A percentile compares a stretch with the other conserved stretches of the same genome.
These are phyloP conservation scores for Tranzscheliella williamsii DNA, from an alignment of 1,284 basidiomycete genomes.

Conservation along the genomic window DNA sequence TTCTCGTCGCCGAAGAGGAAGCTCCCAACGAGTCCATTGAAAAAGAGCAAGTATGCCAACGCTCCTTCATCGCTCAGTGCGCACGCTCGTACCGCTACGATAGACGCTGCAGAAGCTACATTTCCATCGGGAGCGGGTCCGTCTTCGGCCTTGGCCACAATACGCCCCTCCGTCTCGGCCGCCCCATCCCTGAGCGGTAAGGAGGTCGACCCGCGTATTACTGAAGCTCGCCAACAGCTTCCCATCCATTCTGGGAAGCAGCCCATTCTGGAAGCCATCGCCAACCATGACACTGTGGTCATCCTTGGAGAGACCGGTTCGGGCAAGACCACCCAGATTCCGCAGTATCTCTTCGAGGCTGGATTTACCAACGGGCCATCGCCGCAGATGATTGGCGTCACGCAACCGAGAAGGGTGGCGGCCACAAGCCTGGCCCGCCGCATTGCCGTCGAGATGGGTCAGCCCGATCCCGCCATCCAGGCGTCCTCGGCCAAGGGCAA, in stretches of 20 bases:
- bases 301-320: constrained; percentile 95
- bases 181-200: no score
- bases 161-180: no score
- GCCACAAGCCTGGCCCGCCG: constrained; percentile 88
- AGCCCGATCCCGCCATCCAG: constrained; percentile 39
- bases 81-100: no score
- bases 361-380: constrained; percentile 58
- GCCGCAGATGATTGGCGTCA: constrained; percentile 67
- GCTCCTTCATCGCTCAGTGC: constrained; percentile 16
- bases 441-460: constrained; percentile 82
- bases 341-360: constrained; percentile 71
- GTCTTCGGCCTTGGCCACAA: no score
- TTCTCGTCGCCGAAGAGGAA: constrained; percentile 19
- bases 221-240: constrained; percentile 32
- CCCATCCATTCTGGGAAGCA: constrained; percentile 51
- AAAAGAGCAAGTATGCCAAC: constrained; percentile 40
- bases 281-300: constrained; percentile 81
- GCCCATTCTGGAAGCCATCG: constrained; percentile 43
- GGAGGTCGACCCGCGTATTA: constrained; percentile 29
- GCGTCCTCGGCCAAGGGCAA: constrained; percentile 21
- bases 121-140: no score
- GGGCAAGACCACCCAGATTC: constrained; percentile 80
- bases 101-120: no score
- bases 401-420: constrained; percentile 90
- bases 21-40: no score